phyloP scores from a whole-genome alignment of 768 basidiomycete species.

The Kwoniella botswanensis region DNA sequence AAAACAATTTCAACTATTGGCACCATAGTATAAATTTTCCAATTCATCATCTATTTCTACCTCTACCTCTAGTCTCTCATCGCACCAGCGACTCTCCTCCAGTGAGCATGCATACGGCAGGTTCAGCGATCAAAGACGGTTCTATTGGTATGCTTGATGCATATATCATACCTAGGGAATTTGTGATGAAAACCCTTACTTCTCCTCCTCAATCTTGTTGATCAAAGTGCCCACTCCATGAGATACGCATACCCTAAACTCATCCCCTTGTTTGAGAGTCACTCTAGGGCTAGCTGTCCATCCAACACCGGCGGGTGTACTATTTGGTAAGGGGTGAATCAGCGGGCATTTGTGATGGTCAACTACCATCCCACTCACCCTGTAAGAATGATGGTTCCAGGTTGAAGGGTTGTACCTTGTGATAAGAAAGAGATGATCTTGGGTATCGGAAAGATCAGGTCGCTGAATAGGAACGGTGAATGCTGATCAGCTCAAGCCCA shows the following conservation, averaged over 20 bases:
- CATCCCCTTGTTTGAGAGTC: constrained; percentile 74
- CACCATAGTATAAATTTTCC: too few species aligned
- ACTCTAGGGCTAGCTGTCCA: constrained; percentile 70
- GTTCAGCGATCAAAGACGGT: too few species aligned
- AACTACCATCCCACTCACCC: constrained; percentile 35
- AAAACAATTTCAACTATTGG: too few species aligned
- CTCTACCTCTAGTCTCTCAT: too few species aligned
- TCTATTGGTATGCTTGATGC: too few species aligned
- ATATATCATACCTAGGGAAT: neutral
- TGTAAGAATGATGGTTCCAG: constrained; percentile 59
- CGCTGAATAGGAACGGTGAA: constrained; percentile 60
- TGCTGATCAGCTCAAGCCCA: too few species aligned
- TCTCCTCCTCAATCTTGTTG: constrained; percentile 77
- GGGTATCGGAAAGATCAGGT: constrained; percentile 79
- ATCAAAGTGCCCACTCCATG: constrained; percentile 64
- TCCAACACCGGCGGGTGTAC: constrained; percentile 75
- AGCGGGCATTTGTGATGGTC: neutral
- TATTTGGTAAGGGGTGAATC: constrained; percentile 56
- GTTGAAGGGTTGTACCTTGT: constrained; percentile 57
- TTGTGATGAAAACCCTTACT: constrained; percentile 17
- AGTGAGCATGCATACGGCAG: too few species aligned
- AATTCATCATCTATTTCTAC: too few species aligned
- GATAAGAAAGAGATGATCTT: constrained; percentile 64
- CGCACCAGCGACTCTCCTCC: too few species aligned
- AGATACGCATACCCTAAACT: constrained; percentile 61